Percentiles rank a stretch among this genome's conserved stretches.
phyloP scores from a whole-genome alignment of 2,329 filamentous ascomycete species.

The Colletotrichum aenigma region DNA sequence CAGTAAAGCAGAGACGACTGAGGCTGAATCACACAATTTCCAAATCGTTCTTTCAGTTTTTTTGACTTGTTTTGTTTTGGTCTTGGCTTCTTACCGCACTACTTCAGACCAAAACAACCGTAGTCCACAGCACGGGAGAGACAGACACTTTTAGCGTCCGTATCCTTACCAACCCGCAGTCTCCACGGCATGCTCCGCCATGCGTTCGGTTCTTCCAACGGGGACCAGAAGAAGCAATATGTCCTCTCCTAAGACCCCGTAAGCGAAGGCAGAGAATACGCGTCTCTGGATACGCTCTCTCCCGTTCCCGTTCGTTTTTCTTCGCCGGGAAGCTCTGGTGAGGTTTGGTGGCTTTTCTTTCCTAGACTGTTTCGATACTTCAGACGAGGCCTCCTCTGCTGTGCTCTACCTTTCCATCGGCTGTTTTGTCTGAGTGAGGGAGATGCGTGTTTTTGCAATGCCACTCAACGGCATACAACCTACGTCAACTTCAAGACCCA shows the following conservation, averaged over 20 bases:
- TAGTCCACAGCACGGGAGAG: not conserved
- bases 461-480: not conserved
- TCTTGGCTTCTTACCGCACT: not conserved
- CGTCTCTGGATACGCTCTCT: not conserved
- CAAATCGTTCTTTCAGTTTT: not conserved
- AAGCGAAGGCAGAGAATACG: constrained; percentile 14
- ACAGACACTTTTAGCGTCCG: not conserved
- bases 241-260: not conserved
- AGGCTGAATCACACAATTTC: not conserved
- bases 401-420: not conserved
- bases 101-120: not conserved
- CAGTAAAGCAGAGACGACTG: not conserved
- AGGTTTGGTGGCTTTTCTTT: not conserved
- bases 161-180: not conserved
- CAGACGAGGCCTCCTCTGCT: not conserved
- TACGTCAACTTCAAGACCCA: not conserved
- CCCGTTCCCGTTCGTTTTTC: not conserved
- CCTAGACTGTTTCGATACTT: not conserved
- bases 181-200: constrained; percentile 1
- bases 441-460: not conserved
- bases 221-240: not conserved
- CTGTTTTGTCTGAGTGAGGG: not conserved
- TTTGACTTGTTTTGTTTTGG: not conserved
- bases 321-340: not conserved
- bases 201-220: not conserved